These are phyloP conservation scores for Aspergillus chevalieri DNA, from an alignment of 2,329 filamentous ascomycete genomes.

Conservation along the genomic window DNA sequence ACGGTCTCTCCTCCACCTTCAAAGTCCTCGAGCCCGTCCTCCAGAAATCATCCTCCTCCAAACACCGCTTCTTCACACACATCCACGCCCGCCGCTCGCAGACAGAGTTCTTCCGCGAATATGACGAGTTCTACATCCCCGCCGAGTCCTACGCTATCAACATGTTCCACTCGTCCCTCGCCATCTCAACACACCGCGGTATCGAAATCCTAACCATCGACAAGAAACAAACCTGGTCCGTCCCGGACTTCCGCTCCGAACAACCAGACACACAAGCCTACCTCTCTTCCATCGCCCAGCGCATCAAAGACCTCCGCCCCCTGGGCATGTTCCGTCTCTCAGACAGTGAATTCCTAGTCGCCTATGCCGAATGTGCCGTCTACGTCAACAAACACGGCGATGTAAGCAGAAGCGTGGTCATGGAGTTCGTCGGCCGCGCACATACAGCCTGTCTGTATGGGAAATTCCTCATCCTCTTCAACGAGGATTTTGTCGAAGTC, in stretches of 20 bases:
- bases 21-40: constrained; percentile 92
- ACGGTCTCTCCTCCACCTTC: constrained; percentile 87
- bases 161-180: constrained; percentile 89
- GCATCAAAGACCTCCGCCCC: constrained; percentile 75
- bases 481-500: constrained; percentile 94
- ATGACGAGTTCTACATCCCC: constrained; percentile 97
- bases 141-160: constrained; percentile 93
- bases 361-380: constrained; percentile 92
- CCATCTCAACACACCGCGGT: constrained; percentile 83
- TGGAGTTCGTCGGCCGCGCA: constrained; percentile 97
- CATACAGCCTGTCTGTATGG: constrained; percentile 82
- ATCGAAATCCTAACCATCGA: constrained; percentile 95
- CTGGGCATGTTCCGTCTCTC: constrained; percentile 95
- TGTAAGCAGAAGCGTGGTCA: constrained; percentile 85
- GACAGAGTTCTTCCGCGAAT: constrained; percentile 95
- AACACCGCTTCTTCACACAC: constrained; percentile 55
- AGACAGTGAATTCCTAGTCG: constrained; percentile 85
- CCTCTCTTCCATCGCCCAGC: constrained; percentile 76
- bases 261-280: constrained; percentile 53
- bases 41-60: constrained; percentile 84
- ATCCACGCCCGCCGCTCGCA: constrained; percentile 55
- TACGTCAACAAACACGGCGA: constrained; percentile 99
- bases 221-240: constrained; percentile 91
- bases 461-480: constrained; percentile 86
- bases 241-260: constrained; percentile 68